Conservation (phyloP, 805 yeast species). For the Myxozyma neotropica region DNA sequence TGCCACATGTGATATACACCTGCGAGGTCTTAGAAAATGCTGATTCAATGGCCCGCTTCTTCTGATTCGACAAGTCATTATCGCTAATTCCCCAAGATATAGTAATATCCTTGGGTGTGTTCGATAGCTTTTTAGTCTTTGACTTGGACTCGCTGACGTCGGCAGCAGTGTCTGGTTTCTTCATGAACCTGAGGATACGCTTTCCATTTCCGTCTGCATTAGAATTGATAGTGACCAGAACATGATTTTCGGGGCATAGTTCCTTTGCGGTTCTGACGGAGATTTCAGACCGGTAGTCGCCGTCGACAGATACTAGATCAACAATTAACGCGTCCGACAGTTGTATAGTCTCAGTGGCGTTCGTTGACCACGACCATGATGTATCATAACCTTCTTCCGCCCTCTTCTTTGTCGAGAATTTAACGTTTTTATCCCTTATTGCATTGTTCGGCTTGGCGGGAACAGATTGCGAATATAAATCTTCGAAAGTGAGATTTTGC, state of each 20-base stretch:
- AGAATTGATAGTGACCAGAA: background rate
- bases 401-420: background rate
- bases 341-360: background rate
- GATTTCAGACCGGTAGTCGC: background rate
- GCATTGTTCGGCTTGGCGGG: background rate
- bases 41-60: background rate
- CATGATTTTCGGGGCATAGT: background rate
- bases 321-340: background rate
- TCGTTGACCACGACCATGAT: slow-evolving; percentile 5
- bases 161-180: background rate
- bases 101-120: background rate
- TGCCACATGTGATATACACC: background rate
- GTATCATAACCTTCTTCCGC: background rate
- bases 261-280: background rate
- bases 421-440: background rate
- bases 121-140: background rate
- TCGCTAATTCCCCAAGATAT: slow-evolving; percentile 3
- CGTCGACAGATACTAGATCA: background rate
- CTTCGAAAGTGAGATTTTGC: background rate
- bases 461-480: background rate
- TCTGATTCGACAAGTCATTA: slow-evolving; percentile 1
- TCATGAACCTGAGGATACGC: background rate
- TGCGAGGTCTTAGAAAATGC: background rate
- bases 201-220: background rate
- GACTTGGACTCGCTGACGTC: background rate